Percentiles rank a stretch among this genome's conserved stretches.
Evolutionary conservation across 169 alveolate genomes (phyloP).

Genomic region (Eimeria tenella): DNA sequence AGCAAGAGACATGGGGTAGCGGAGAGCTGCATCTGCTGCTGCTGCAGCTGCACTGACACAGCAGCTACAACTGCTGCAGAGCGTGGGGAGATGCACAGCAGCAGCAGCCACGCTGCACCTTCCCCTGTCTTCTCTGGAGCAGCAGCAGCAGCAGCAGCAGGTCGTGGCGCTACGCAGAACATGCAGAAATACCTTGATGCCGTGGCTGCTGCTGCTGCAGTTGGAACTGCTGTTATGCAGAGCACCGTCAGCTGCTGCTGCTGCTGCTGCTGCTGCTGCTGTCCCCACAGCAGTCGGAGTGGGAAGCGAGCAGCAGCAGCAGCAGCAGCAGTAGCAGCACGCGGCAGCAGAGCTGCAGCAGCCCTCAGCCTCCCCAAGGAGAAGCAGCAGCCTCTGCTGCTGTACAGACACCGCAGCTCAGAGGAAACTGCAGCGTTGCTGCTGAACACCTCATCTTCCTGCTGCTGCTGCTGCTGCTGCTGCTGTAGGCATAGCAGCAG

Average conservation of each 20-base stretch:
- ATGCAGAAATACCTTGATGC: neutral
- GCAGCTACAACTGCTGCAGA: conserved; percentile 46
- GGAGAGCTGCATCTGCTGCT: neutral
- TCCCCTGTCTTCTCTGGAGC: neutral
- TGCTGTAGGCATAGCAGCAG: conserved; percentile 44
- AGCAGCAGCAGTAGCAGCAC: conserved; percentile 38
- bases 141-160: conserved; percentile 24
- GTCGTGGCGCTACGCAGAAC: conserved; percentile 10
- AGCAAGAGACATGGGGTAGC: neutral
- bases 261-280: conserved; percentile 65
- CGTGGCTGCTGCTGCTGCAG: conserved; percentile 48
- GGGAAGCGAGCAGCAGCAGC: conserved; percentile 4
- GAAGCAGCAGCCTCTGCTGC: conserved; percentile 2
- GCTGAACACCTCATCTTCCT: neutral
- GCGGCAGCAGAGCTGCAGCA: conserved; percentile 59
- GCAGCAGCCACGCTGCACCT: conserved; percentile 53
- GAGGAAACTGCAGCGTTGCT: neutral
- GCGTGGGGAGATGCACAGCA: conserved; percentile 1
- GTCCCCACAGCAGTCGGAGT: neutral
- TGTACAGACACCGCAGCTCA: conserved; percentile 30
- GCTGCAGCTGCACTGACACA: conserved; percentile 6
- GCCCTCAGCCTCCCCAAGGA: conserved; percentile 26
- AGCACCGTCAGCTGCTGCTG: neutral
- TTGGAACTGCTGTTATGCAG: neutral
- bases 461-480: conserved; percentile 17